phyloP scores from a whole-genome alignment of 352 stramenopile genomes.

The Blastocystis sp. region DNA sequence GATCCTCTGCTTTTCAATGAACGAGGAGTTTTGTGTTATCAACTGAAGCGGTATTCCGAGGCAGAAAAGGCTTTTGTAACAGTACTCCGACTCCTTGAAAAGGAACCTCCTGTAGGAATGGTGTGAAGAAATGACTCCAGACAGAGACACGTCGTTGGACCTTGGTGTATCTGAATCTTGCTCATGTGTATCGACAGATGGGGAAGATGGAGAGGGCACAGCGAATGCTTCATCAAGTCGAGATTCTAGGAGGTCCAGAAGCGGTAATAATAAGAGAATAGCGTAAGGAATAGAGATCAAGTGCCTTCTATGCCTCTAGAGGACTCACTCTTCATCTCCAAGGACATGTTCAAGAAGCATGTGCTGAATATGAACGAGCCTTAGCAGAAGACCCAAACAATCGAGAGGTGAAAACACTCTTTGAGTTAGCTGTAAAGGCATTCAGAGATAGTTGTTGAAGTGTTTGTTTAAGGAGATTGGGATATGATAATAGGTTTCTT shows the following conservation, averaged over 20 bases:
- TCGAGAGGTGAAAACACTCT: not conserved
- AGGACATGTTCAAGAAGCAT: conserved; percentile 1
- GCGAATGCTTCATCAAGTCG: conserved; percentile 3
- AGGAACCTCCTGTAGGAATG: not conserved
- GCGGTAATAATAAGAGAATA: not conserved
- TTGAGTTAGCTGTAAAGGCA: not conserved
- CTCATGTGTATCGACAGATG: conserved; percentile 2
- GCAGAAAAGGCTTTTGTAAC: not conserved
- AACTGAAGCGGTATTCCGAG: not conserved
- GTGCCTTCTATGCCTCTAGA: not conserved
- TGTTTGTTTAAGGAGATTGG: not conserved
- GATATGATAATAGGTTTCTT: not conserved
- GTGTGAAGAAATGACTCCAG: not conserved
- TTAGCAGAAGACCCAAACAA: not conserved
- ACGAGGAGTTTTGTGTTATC: conserved; percentile 8
- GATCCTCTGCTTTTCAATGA: conserved; percentile 26
- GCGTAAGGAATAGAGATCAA: not conserved
- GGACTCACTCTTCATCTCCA: not conserved
- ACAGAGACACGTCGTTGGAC: conserved; percentile 11
- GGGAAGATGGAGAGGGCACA: not conserved
- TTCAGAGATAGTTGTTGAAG: not conserved
- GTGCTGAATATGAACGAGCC: not conserved
- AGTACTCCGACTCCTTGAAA: conserved; percentile 6
- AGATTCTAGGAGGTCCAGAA: not conserved
- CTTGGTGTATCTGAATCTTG: conserved; percentile 26